Base-by-base conservation (phyloP, 2,329 filamentous ascomycete species). In the Pochonia chlamydosporia region DNA sequence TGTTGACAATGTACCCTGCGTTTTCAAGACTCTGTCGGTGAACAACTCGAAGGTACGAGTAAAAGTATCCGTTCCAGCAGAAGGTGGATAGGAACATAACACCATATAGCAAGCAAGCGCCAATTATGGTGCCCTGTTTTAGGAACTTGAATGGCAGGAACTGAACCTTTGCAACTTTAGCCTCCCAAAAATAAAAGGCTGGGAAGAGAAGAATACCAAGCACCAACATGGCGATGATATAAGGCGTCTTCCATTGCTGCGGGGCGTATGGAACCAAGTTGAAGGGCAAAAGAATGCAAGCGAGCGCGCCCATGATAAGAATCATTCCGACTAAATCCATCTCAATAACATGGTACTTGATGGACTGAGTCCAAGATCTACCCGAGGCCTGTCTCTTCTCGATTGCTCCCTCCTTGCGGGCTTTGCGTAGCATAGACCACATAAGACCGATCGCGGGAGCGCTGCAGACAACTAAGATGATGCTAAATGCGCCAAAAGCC, bases 211-310 rank as follows among this genome's bases (percentile, higher is more conserved):
- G 55, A 25, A 78, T 71, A 5, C 85, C 85, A 21, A 87, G 60
- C 2, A 82, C 71, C 36, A 75, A 72, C 78, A 84, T 82, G 45
- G 71, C 67, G 47, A 84, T 75, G 55, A 84, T 79, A 52, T 75
- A 73, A 40, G 59, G 65, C 0, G 73, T 70, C 21, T 61, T 60
- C 78, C 78, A 82, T 11, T 71, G 74, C 35, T 73, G 59, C n/a
- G 71, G 72, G 0, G 74, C 71, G 3, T 59, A 56, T 5, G 54
- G 52, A 16, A 75, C 72, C 10, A 87, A 68, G 4, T 73, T 82
- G 57, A 88, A 80, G 0, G 84, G 83, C 56, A 87, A 81, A 14
- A 83, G 59, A 2, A 73, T 71, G 20, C 83, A 70, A 4, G 80
- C 82, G 3, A 63, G 67, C 4, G 74, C 71, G 55, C 84, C 73